Evolutionary conservation across 1,284 basidiomycete genomes (phyloP).

Genomic region (Cronartium ribicola): DNA sequence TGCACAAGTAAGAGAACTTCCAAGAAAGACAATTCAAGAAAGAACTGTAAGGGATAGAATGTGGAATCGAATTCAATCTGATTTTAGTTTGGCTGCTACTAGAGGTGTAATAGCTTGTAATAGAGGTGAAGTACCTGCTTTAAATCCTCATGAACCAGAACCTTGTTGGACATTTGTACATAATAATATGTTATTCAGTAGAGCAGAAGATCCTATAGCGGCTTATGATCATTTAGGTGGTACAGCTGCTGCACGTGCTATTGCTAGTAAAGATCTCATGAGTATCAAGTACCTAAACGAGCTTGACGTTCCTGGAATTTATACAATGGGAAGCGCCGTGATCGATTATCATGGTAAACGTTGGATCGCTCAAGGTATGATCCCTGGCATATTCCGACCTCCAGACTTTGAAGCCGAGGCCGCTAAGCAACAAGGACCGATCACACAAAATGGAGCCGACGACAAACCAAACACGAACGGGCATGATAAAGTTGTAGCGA

Average conservation of each 20-base stretch:
- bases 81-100: conserved; percentile 58
- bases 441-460: conserved; percentile 37
- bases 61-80: conserved; percentile 57
- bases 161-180: conserved; percentile 59
- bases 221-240: conserved; percentile 58
- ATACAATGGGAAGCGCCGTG: conserved; percentile 54
- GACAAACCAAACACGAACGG: conserved; percentile 22
- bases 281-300: conserved; percentile 58
- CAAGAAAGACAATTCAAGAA: conserved; percentile 56
- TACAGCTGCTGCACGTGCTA: conserved; percentile 58
- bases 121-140: conserved; percentile 56
- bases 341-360: conserved; percentile 60
- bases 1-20: conserved; percentile 58
- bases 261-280: conserved; percentile 59
- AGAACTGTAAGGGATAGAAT: conserved; percentile 58
- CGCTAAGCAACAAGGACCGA: conserved; percentile 46
- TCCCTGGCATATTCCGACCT: conserved; percentile 58
- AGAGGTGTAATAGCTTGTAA: conserved; percentile 57
- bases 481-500: conserved; percentile 43
- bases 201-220: conserved; percentile 58
- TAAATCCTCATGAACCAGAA: conserved; percentile 59
- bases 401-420: conserved; percentile 47
- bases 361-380: conserved; percentile 60
- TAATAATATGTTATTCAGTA: conserved; percentile 60
- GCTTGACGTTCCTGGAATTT: conserved; percentile 52